A percentile compares a stretch with the other conserved stretches of the same genome.
These are phyloP conservation scores for Andrographis paniculata DNA, from an alignment of 305 asterid genomes.

Conservation along the genomic window DNA sequence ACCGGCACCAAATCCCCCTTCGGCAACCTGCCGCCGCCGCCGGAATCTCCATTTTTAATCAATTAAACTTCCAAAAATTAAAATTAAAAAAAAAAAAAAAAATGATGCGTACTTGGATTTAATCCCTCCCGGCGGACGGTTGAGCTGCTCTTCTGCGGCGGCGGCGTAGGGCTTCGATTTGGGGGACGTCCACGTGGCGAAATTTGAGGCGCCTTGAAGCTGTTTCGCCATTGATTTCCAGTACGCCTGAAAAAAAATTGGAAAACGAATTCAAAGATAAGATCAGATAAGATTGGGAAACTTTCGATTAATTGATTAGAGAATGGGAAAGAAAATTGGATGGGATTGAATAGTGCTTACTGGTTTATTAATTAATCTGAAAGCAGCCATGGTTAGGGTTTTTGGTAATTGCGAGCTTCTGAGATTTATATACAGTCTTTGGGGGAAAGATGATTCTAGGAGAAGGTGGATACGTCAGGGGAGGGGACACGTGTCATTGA, in stretches of 20 bases:
- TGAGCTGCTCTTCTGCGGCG: slow-evolving; percentile 12
- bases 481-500: slow-evolving; percentile 17
- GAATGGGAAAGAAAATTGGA: neutral
- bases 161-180: slow-evolving; percentile 23
- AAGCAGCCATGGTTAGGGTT: too few relatives aligned
- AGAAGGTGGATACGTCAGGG: slow-evolving; percentile 15
- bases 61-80: neutral
- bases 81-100: neutral
- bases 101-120: slow-evolving; percentile 25
- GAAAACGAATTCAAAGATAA: too few relatives aligned
- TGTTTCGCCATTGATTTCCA: slow-evolving; percentile 29
- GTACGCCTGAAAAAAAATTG: slow-evolving; percentile 19
- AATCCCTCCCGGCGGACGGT: slow-evolving; percentile 8
- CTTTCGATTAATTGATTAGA: neutral
- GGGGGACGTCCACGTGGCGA: slow-evolving; percentile 26
- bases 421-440: neutral
- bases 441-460: slow-evolving; percentile 20
- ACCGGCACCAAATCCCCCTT: slow-evolving; percentile 56
- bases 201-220: slow-evolving; percentile 23
- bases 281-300: neutral
- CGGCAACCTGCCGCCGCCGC: slow-evolving; percentile 18
- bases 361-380: too few relatives aligned
- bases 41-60: neutral
- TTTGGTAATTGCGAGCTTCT: neutral
- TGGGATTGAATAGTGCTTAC: too few relatives aligned